Conservation (phyloP, 148 eudicot species). For the Vaccinium corymbosum region DNA sequence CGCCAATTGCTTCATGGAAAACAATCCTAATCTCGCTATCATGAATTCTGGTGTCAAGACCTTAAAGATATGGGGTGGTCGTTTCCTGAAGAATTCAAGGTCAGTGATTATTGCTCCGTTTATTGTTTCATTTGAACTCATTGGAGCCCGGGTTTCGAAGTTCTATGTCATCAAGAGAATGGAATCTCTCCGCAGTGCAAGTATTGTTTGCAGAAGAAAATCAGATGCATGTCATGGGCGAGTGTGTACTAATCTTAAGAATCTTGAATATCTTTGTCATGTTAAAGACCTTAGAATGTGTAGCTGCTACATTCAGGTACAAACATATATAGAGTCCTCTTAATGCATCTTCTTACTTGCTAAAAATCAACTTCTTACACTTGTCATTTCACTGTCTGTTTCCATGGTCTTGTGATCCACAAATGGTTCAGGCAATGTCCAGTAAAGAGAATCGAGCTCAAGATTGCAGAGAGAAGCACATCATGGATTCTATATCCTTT, state of each 20-base stretch:
- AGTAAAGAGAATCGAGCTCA: not conserved
- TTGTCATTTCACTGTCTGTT: not conserved
- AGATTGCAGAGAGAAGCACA: not conserved
- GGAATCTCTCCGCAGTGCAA: constrained; percentile 10
- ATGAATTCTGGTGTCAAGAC: constrained; percentile 3
- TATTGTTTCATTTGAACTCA: not conserved
- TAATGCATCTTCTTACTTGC: not conserved
- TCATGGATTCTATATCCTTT: constrained; percentile 1
- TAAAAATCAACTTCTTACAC: not conserved
- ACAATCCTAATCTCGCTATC: not conserved
- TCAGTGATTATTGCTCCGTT: constrained; percentile 1
- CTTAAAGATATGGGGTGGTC: not conserved
- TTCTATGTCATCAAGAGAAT: not conserved
- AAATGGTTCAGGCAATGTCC: not conserved
- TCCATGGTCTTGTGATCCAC: not conserved
- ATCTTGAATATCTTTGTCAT: constrained; percentile 4
- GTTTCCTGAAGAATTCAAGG: not conserved
- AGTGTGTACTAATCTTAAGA: not conserved
- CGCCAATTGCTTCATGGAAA: not conserved
- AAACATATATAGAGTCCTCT: not conserved
- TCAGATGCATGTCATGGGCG: not conserved
- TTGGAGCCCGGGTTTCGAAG: not conserved
- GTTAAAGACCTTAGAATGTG: constrained; percentile 11
- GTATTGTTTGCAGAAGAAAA: not conserved
- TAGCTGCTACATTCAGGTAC: constrained; percentile 9